Conservation (phyloP, 2,329 filamentous ascomycete species). For the Stachybotrys echinatus region DNA sequence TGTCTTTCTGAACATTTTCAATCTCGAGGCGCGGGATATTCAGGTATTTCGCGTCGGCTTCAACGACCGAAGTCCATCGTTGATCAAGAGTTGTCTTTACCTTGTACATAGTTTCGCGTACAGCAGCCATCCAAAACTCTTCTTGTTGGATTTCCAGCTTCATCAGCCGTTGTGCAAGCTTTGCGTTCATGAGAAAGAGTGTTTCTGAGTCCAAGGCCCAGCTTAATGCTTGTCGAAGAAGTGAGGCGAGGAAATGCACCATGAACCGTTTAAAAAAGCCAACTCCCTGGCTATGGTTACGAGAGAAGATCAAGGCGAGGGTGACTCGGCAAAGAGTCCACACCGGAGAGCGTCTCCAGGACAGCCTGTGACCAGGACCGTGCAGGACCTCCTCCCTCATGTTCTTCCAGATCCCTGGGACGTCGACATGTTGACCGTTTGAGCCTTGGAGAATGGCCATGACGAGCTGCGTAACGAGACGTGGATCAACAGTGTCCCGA, state of each 20-base stretch:
- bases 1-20: too few relatives aligned
- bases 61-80: too few relatives aligned
- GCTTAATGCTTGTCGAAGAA: conserved; percentile 22
- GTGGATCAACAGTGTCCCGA: conserved; percentile 43
- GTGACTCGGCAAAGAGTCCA: conserved; percentile 49
- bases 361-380: conserved; percentile 6
- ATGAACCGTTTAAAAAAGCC: conserved; percentile 42
- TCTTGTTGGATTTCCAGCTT: conserved; percentile 26
- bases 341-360: conserved; percentile 34
- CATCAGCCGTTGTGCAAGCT: conserved; percentile 33
- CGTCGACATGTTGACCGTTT: conserved; percentile 21
- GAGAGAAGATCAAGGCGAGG: conserved; percentile 12
- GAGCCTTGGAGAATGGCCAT: conserved; percentile 28
- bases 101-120: background rate
- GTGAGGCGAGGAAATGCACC: conserved; percentile 33
- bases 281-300: too few relatives aligned
- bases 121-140: conserved; percentile 7
- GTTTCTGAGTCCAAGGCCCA: conserved; percentile 13
- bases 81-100: background rate
- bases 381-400: conserved; percentile 50
- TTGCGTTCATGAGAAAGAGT: conserved; percentile 35
- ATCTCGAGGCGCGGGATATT: too few relatives aligned
- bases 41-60: too few relatives aligned
- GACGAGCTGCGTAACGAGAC: conserved; percentile 43
- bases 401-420: conserved; percentile 38